Conservation (phyloP, 352 stramenopile species). For the Globisporangium emineosum region DNA sequence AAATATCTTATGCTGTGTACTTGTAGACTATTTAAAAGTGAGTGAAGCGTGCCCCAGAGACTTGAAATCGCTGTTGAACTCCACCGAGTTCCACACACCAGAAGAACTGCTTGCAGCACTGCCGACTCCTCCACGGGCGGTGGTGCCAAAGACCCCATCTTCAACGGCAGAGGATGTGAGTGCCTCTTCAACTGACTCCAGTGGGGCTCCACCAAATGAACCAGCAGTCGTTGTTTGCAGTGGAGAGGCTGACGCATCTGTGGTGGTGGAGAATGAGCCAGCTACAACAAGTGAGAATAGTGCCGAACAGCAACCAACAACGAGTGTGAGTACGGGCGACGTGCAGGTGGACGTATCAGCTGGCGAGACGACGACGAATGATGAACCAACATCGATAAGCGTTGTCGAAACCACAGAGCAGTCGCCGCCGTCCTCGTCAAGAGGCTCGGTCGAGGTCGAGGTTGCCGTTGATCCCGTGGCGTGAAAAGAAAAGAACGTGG, state of each 20-base stretch:
- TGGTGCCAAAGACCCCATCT: conserved; percentile 22
- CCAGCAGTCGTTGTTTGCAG: no score
- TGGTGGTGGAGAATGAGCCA: background rate
- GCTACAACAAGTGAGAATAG: background rate
- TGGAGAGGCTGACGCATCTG: no score
- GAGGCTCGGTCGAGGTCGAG: conserved; percentile 13
- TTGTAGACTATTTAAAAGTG: conserved; percentile 27
- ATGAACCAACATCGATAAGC: background rate
- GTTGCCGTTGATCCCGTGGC: conserved; percentile 19
- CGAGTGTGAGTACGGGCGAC: background rate
- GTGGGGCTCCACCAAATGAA: no score
- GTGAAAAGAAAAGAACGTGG: conserved; percentile 13
- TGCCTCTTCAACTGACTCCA: background rate
- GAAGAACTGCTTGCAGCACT: conserved; percentile 26
- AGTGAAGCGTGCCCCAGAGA: conserved; percentile 26
- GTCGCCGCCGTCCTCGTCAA: background rate
- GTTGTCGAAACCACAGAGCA: background rate
- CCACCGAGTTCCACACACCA: conserved; percentile 20
- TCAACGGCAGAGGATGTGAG: background rate
- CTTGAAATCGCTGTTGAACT: conserved; percentile 22
- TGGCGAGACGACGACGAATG: background rate
- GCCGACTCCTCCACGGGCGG: background rate
- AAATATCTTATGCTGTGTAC: background rate
- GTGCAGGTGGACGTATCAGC: background rate
- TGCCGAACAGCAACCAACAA: background rate